phyloP scores from a whole-genome alignment of 2,329 filamentous ascomycete genomes.

The Cercospora citrullina region DNA sequence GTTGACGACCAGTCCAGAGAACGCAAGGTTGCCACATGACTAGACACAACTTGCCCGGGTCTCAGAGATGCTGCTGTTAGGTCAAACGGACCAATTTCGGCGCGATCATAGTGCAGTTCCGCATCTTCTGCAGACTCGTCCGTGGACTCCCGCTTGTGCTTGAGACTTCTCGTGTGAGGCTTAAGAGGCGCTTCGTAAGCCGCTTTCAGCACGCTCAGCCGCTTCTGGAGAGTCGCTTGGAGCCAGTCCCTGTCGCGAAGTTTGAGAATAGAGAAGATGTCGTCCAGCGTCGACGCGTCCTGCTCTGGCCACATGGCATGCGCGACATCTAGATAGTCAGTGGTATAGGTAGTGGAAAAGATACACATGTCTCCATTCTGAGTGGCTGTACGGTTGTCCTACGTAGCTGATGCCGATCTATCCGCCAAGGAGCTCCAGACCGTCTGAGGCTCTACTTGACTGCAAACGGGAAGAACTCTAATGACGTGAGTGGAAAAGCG shows the following conservation, averaged over 20 bases:
- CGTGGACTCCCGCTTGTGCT: slow-evolving; percentile 13
- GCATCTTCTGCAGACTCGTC: not conserved
- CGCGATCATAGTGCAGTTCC: not conserved
- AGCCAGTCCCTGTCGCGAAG: slow-evolving; percentile 17
- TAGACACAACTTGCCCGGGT: slow-evolving; percentile 11
- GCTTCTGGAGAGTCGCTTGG: slow-evolving; percentile 9
- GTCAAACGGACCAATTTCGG: slow-evolving; percentile 19
- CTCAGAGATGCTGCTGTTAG: slow-evolving; percentile 14
- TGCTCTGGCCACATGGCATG: slow-evolving; percentile 12
- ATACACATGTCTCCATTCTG: not conserved
- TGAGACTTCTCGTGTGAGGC: not conserved
- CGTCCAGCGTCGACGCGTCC: slow-evolving; percentile 15
- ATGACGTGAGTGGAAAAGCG: not conserved
- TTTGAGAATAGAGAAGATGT: slow-evolving; percentile 13
- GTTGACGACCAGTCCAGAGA: slow-evolving; percentile 25
- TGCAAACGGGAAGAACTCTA: not conserved
- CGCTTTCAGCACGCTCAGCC: slow-evolving; percentile 4
- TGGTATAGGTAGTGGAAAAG: not conserved
- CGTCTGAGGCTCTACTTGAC: not conserved
- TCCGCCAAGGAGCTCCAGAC: slow-evolving; percentile 4
- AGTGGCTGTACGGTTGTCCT: not conserved
- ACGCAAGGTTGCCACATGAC: slow-evolving; percentile 22
- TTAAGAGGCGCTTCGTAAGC: not conserved
- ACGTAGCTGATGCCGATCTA: slow-evolving; percentile 7
- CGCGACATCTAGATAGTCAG: not conserved